These are phyloP conservation scores for Lactifluus volemus DNA, from an alignment of 768 basidiomycete species.

Conservation along the genomic window DNA sequence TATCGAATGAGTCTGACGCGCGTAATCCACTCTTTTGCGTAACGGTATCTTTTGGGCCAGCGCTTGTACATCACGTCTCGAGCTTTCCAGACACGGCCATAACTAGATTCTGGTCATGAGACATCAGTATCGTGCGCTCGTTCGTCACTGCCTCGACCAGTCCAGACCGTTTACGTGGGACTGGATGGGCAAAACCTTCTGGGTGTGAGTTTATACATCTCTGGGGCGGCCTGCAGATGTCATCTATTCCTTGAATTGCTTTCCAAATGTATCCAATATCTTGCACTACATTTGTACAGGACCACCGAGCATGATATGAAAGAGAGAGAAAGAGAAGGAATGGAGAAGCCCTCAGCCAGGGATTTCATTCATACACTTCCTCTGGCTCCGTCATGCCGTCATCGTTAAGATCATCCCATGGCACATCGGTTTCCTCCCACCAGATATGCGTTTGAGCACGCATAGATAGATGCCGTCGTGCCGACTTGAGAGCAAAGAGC, in stretches of 20 bases:
- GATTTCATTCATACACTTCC: background rate
- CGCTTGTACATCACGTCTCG: background rate
- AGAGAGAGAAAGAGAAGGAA: background rate
- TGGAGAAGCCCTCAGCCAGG: background rate
- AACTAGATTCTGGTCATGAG: background rate
- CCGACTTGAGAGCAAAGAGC: background rate
- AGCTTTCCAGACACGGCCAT: background rate
- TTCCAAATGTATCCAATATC: too few species aligned
- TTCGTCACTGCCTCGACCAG: background rate
- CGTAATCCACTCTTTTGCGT: background rate
- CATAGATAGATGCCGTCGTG: background rate
- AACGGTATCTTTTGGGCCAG: too few species aligned
- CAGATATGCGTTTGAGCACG: background rate
- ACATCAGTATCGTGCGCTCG: background rate
- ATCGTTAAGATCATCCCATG: constrained; percentile 7
- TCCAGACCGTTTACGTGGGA: background rate
- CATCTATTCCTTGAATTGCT: background rate
- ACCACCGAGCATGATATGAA: background rate
- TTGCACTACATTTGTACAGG: background rate
- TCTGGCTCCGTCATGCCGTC: constrained; percentile 6
- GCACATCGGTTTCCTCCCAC: constrained; percentile 6
- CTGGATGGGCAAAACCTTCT: background rate
- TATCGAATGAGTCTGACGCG: constrained; percentile 40
- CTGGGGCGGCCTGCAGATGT: background rate
- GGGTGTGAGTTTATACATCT: background rate